These are phyloP conservation scores for Flagelloscypha sp. DNA, from an alignment of 768 basidiomycete genomes.

Conservation along the genomic window DNA sequence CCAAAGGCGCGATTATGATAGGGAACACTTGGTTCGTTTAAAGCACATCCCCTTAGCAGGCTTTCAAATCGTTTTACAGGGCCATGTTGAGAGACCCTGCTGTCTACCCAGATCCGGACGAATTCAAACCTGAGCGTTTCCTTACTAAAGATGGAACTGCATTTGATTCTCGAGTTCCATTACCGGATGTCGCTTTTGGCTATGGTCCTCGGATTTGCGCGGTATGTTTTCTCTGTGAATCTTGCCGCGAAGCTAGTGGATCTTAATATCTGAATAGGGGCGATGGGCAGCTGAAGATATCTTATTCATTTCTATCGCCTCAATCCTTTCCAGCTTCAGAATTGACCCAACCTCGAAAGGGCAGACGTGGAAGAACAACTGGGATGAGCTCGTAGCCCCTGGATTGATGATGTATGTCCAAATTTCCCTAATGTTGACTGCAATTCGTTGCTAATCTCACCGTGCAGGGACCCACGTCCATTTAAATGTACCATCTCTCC, in stretches of 20 bases:
- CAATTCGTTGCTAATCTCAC: not conserved
- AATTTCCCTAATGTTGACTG: too few species aligned
- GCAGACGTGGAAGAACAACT: too few species aligned
- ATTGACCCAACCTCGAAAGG: too few species aligned
- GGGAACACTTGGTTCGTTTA: conserved; percentile 11
- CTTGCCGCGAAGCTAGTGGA: too few species aligned
- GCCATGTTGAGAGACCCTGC: conserved; percentile 21
- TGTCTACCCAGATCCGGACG: conserved; percentile 22
- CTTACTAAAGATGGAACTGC: conserved; percentile 15
- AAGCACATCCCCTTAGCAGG: too few species aligned
- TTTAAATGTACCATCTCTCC: conserved; percentile 22
- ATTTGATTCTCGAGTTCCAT: conserved; percentile 11
- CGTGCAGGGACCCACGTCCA: conserved; percentile 16
- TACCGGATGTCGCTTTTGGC: conserved; percentile 15
- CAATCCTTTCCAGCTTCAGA: too few species aligned
- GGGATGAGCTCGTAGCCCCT: too few species aligned
- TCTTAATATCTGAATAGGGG: too few species aligned
- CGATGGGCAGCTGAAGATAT: too few species aligned
- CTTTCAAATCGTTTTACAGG: conserved; percentile 21
- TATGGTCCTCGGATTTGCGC: conserved; percentile 11
- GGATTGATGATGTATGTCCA: too few species aligned
- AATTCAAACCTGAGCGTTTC: conserved; percentile 27
- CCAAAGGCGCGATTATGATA: conserved; percentile 8
- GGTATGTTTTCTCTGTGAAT: too few species aligned
- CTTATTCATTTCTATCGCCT: too few species aligned